Percentiles rank a stretch among this genome's conserved stretches.
Evolutionary conservation across 2,329 filamentous ascomycete species (phyloP).

Genomic region (Penicillium sp.): DNA sequence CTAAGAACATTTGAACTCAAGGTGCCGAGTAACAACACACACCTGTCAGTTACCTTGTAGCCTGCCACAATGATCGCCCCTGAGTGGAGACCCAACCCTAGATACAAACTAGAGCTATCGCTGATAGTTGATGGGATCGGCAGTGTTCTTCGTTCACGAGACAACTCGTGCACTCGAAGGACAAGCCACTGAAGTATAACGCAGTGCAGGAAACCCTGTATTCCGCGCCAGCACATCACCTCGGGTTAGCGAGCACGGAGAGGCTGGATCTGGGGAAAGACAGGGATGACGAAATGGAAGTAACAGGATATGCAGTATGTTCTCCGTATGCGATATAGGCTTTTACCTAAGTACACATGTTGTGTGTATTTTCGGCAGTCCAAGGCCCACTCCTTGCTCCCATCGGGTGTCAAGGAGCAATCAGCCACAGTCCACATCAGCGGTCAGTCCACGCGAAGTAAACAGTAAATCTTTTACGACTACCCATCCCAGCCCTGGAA

Average conservation of each 20-base stretch:
- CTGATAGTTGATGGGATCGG: not conserved
- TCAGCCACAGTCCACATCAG: slow-evolving; percentile 22
- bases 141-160: not conserved
- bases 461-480: not conserved
- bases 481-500: not conserved
- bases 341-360: too few relatives aligned
- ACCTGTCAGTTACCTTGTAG: not conserved
- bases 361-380: not conserved
- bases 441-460: slow-evolving; percentile 10
- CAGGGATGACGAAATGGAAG: not conserved
- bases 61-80: slow-evolving; percentile 11
- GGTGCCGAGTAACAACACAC: not conserved
- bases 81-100: slow-evolving; percentile 6
- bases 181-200: not conserved
- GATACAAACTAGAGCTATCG: not conserved
- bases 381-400: slow-evolving; percentile 15
- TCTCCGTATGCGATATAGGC: not conserved
- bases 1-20: too few relatives aligned
- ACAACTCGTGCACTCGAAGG: not conserved
- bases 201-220: not conserved
- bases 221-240: not conserved
- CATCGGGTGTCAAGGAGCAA: slow-evolving; percentile 2
- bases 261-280: not conserved
- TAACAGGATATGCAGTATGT: not conserved
- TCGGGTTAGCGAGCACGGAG: not conserved